These are phyloP conservation scores for Xylaria sp. DNA, from an alignment of 2,329 filamentous ascomycete species.

Conservation along the genomic window DNA sequence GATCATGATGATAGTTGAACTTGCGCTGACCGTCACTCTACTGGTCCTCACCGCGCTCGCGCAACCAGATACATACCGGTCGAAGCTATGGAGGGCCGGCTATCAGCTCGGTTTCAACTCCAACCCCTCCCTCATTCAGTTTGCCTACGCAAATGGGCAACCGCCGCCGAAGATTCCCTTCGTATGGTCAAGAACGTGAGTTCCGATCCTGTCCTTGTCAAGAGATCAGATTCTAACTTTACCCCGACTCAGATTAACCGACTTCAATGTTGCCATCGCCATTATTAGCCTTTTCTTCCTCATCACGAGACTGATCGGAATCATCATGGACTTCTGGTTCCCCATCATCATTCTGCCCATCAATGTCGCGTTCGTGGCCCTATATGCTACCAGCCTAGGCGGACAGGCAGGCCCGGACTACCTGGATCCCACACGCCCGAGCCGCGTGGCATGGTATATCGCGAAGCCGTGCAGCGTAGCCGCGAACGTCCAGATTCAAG, in stretches of 20 bases:
- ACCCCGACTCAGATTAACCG: constrained; percentile 67
- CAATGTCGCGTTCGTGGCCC: constrained; percentile 65
- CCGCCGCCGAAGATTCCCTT: constrained; percentile 71
- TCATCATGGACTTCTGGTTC: constrained; percentile 76
- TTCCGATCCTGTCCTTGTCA: not conserved
- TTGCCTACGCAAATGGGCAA: constrained; percentile 77
- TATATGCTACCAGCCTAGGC: constrained; percentile 74
- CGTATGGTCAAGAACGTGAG: constrained; percentile 79
- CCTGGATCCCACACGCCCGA: constrained; percentile 70
- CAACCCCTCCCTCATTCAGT: constrained; percentile 73
- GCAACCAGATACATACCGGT: constrained; percentile 77
- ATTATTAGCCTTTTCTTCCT: constrained; percentile 81
- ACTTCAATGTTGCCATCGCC: constrained; percentile 80
- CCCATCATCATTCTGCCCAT: constrained; percentile 71
- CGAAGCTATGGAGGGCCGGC: constrained; percentile 77
- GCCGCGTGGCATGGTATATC: constrained; percentile 78
- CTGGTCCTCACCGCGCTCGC: constrained; percentile 78
- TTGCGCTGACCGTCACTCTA: constrained; percentile 70
- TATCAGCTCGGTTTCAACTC: constrained; percentile 78
- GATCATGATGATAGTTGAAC: constrained; percentile 73
- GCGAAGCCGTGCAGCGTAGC: constrained; percentile 74
- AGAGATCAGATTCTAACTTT: constrained; percentile 33
- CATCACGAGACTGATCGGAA: constrained; percentile 74
- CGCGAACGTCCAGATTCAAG: constrained; percentile 60
- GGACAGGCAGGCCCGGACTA: constrained; percentile 80